Base-by-base conservation (phyloP, 1,139 yeast species). In the Blastobotrys buckinghamii region DNA sequence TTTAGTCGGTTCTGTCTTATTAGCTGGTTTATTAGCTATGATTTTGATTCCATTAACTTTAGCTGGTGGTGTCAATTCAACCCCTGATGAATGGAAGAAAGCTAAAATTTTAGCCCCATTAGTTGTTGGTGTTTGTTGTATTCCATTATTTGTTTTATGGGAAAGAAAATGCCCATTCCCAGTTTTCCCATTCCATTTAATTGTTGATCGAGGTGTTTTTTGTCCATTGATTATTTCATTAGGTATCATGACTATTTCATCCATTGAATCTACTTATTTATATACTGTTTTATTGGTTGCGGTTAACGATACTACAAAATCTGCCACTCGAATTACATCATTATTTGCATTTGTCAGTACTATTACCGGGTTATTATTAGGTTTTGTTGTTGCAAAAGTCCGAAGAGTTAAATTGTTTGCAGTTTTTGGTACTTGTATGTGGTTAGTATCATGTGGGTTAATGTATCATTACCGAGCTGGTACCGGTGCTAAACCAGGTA, bases 181-280 rank as follows among this genome's bases (percentile, higher is more conserved):
- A 15, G 63, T 83, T 45, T 64, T 78, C 35, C 89, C 89, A n/a
- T 70, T 71, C 54, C 62, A 69, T 32, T 69, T 81, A 55, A 62
- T 83, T 61, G 77, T 69, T 53, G 84, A 82, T 62, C 76, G 87
- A 58, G 84, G 85, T 54, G 80, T 83, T 26, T 79, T 83, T 74
- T 76, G 85, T 55, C 82, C 87, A 57, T 51, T 76, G 44, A 59
- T 62, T 37, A 71, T 82, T 53, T 84, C 77, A 17, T 63, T 79
- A 51, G 65, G 78, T 50, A 72, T 79, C 55, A 73, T 79, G 65
- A 74, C 79, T 62, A 68, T 79, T 45, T 81, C 77, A 76, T 76
- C 76, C 65, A 77, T 81, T 83, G 85, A 83, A 43, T 78, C 79
- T 51, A 85, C 79, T 58, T 83, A 72, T 62, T 65, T 83, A 66